Conservation (phyloP, 176 grass and related monocot genomes). For the Phoenix dactylifera region DNA sequence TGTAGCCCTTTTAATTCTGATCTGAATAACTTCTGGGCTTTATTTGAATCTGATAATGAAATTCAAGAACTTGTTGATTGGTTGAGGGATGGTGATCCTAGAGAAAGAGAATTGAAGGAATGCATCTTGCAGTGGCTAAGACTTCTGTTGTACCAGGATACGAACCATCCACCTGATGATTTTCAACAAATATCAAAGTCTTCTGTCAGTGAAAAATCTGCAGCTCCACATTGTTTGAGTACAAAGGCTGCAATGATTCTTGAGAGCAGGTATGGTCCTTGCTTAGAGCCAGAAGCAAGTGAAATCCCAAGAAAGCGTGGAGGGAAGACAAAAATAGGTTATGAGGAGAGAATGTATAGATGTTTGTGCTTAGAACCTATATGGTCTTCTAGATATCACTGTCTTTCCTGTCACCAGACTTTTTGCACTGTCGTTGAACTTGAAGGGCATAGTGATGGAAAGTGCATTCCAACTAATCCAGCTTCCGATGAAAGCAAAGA, state of each 20-base stretch:
- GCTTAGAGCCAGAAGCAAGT: constrained; percentile 40
- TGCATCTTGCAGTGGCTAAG: constrained; percentile 77
- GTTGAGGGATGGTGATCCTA: constrained; percentile 64
- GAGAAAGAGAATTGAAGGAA: constrained; percentile 84
- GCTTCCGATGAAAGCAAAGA: constrained; percentile 28
- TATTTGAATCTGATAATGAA: constrained; percentile 83
- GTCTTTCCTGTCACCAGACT: constrained; percentile 72
- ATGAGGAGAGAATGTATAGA: constrained; percentile 58
- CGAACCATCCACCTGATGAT: constrained; percentile 20
- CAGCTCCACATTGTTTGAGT: constrained; percentile 26
- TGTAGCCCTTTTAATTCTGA: constrained; percentile 44
- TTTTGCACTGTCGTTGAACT: constrained; percentile 43
- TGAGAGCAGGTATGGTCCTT: constrained; percentile 61
- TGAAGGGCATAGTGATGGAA: constrained; percentile 68
- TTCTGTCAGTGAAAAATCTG: constrained; percentile 23
- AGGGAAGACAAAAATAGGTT: constrained; percentile 45
- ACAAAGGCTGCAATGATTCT: constrained; percentile 61
- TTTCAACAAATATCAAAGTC: constrained; percentile 17
- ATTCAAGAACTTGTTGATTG: constrained; percentile 61
- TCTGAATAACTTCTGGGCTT: constrained; percentile 39
- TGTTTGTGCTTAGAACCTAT: constrained; percentile 83
- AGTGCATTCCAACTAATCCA: constrained; percentile 33
- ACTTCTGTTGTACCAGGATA: constrained; percentile 30
- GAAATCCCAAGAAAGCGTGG: constrained; percentile 51
- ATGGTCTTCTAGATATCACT: constrained; percentile 76